These are phyloP conservation scores for Begonia masoniana DNA, from an alignment of 306 rosid genomes.

Conservation along the genomic window DNA sequence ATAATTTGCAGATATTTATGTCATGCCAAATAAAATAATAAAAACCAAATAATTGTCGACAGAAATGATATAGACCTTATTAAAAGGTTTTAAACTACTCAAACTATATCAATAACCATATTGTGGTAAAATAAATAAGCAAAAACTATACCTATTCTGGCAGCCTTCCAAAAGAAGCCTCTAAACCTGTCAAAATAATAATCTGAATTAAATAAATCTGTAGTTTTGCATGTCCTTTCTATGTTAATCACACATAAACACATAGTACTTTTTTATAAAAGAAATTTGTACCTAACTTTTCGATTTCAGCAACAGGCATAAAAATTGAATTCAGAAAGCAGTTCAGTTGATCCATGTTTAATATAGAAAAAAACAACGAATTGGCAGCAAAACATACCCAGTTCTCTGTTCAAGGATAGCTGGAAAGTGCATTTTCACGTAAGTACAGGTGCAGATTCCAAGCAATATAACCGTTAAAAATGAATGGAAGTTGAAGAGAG, in stretches of 20 bases:
- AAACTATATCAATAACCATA: not conserved
- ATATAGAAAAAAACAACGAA: not conserved
- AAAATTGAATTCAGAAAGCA: too few relatives aligned
- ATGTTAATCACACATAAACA: not conserved
- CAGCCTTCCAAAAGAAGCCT: conserved; percentile 74
- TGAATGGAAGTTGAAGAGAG: conserved; percentile 74
- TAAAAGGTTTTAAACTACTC: not conserved
- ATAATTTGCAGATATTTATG: too few relatives aligned
- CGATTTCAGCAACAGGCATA: too few relatives aligned
- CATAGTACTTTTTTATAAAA: not conserved
- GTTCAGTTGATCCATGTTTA: conserved; percentile 1
- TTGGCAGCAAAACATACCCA: conserved; percentile 23
- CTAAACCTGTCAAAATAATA: conserved; percentile 30
- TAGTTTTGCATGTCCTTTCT: too few relatives aligned
- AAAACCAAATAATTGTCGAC: too few relatives aligned
- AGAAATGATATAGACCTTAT: too few relatives aligned
- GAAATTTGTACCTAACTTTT: too few relatives aligned
- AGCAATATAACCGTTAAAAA: conserved; percentile 68
- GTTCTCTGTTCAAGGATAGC: conserved; percentile 60
- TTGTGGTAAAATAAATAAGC: conserved; percentile 5
- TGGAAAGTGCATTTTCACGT: conserved; percentile 75
- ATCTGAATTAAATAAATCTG: not conserved
- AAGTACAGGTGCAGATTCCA: conserved; percentile 70
- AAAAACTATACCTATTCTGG: conserved; percentile 39
- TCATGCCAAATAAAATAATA: too few relatives aligned